Evolutionary conservation across 2,329 filamentous ascomycete genomes (phyloP).

Genomic region (Diaporthe sp.): DNA sequence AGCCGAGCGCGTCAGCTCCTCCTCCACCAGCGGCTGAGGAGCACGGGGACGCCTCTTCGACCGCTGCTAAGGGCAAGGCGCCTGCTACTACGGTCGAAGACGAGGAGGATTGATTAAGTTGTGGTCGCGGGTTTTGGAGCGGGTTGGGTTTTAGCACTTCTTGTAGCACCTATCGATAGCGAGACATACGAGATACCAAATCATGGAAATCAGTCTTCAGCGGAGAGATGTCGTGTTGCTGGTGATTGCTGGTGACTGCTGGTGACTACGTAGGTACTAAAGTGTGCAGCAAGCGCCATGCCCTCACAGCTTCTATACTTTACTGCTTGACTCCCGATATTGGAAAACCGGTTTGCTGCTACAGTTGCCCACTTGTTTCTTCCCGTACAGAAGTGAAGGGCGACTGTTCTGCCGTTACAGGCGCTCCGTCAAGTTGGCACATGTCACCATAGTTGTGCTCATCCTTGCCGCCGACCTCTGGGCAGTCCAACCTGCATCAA

Average conservation of each 20-base stretch:
- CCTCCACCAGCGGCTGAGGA: conserved; percentile 26
- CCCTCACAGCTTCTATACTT: not conserved
- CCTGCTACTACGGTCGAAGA: conserved; percentile 32
- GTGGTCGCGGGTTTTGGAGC: not conserved
- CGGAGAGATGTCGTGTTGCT: not conserved
- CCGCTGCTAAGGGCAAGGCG: conserved; percentile 44
- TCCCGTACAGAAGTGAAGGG: not conserved
- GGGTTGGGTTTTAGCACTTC: not conserved
- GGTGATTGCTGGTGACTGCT: not conserved
- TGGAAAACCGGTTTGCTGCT: not conserved
- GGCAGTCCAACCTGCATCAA: not conserved
- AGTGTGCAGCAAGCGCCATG: too few species aligned
- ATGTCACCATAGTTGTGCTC: not conserved
- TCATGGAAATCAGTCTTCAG: conserved; percentile 1
- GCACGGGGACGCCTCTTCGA: conserved; percentile 34
- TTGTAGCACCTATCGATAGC: conserved; percentile 22
- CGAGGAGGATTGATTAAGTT: conserved; percentile 27
- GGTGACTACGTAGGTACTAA: too few species aligned
- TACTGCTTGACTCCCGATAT: not conserved
- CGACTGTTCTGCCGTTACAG: not conserved
- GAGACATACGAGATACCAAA: conserved; percentile 27
- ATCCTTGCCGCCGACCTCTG: not conserved
- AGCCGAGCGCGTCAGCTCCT: conserved; percentile 1
- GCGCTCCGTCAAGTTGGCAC: not conserved
- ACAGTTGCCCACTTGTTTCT: not conserved